A percentile compares a stretch with the other conserved stretches of the same genome.
Conservation (phyloP, 257 asterid species). For the Penstemon davidsonii region DNA sequence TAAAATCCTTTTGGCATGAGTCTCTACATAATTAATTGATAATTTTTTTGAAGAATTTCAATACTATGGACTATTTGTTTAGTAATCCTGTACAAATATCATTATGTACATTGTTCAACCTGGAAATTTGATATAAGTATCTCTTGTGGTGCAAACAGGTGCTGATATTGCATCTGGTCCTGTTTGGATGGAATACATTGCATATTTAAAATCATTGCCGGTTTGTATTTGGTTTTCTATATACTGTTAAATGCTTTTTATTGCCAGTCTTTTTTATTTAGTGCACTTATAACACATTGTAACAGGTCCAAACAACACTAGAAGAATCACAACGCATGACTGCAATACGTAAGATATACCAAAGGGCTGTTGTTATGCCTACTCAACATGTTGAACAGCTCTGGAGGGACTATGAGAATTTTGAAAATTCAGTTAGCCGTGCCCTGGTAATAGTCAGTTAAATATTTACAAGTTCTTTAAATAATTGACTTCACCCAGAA, state of each 20-base stretch:
- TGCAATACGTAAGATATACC: constrained; percentile 77
- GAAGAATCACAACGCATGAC: constrained; percentile 93
- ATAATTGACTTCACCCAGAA: too few relatives aligned
- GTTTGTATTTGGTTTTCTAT: constrained; percentile 43
- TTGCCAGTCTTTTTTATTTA: constrained; percentile 18
- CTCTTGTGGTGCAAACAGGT: constrained; percentile 51
- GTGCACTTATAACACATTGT: constrained; percentile 29
- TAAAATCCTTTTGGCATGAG: constrained; percentile 2
- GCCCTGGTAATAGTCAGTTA: constrained; percentile 57
- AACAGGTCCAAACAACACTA: constrained; percentile 68
- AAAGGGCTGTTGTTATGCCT: constrained; percentile 89
- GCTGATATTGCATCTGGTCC: constrained; percentile 93
- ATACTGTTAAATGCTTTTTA: constrained; percentile 16
- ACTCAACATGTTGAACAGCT: constrained; percentile 90
- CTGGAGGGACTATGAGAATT: constrained; percentile 97
- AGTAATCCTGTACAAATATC: constrained; percentile 5
- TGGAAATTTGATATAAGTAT: constrained; percentile 2
- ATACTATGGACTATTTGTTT: not conserved
- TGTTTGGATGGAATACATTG: constrained; percentile 90
- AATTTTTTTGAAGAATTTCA: not conserved
- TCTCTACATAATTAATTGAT: not conserved
- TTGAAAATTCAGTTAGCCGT: constrained; percentile 95
- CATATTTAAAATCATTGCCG: constrained; percentile 83
- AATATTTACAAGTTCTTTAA: too few relatives aligned
- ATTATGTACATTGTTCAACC: not conserved